Base-by-base conservation (phyloP, 768 basidiomycete species). In the Amanita rubescens region DNA sequence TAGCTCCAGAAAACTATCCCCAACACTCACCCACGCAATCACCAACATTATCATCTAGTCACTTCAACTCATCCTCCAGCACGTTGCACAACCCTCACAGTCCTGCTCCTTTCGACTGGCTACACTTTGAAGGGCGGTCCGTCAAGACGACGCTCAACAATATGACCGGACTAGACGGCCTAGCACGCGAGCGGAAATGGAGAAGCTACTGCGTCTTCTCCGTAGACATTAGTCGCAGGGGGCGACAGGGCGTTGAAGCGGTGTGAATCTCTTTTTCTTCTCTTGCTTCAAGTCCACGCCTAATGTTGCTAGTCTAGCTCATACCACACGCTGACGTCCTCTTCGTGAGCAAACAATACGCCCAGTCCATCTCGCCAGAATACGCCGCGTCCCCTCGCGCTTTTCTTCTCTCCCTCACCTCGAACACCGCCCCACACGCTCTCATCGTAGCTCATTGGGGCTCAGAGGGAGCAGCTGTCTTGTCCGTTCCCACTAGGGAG, bases 401-500 rank as follows among this genome's bases (percentile, higher is more conserved):
- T 0, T 87, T 90, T 61, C 71, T 92, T 7, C 78, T 93, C 41
- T 86, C 90, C 0, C 70, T 90, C 50, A 80, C 81, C 0, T 74
- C 80, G 10, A 75, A 78, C 32, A 87, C 81, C 0, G 75, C 87
- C 2, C 75, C 84, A 0, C 90, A 92, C 60, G 83, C 89, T 0
- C 73, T 93, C 0, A 81, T 92, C n/a, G 77, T 93, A 22, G 87
- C 84, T 2, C 74, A 91, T 60, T 91, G 90, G 78, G 89, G 89
- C 5, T 71, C 75, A 20, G 85, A 88, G 45, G 90, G 90, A 10
- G 86, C 85, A 1, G 90, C 90, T 0, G 82, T 88, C 3, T 76
- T 92, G 51, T 89, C 86, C 14, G 67, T 92, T 6, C 90, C 90
- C 0, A 91, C 90, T 0, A 78, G 79, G 58, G 90, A 93, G 60